Evolutionary conservation across 1,284 basidiomycete genomes (phyloP), one percentile per base, ranked within the genome.

Genomic region (Erythrobasidium hasegawianum): DNA sequence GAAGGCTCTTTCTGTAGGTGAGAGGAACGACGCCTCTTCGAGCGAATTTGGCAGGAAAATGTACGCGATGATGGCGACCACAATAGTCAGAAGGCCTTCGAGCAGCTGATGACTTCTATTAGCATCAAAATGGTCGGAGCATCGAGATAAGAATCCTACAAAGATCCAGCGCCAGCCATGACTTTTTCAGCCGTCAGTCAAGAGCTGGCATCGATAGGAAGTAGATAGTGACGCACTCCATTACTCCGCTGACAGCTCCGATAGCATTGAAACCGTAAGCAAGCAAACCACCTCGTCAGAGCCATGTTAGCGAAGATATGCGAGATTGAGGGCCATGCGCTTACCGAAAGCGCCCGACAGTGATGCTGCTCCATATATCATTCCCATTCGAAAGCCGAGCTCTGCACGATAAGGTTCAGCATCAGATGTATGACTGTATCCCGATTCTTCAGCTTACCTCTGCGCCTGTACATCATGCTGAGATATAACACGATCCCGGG

Each of bases 401-500:
- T 47, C 7, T 20, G n/a, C 20, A 7, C 24, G 7, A 20, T 26
- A 16, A 29, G 33, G 11, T 9, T 16, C 29, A 20, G 26, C n/a
- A 4, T 56, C 40, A 14, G 11, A 18, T n/a, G 2, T n/a, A n/a
- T n/a, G n/a, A n/a, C n/a, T n/a, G n/a, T n/a, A n/a, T n/a, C n/a
- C n/a, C n/a, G n/a, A n/a, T n/a, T n/a, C n/a, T n/a, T n/a, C n/a
- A n/a, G n/a, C n/a, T n/a, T n/a, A n/a, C 74, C 74, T n/a, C 69
- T 68, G 27, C 74, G 64, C 45, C 68, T 70, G 60, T 75, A 74
- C 57, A 69, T 69, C 68, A 72, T 70, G 22, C 66, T 67, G 13
- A 75, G 64, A 57, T 71, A 73, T 18, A 75, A 59, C 2, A 74
- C 72, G 60, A 75, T 75, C 4, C 75, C 75, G 7, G 75, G 73